These are phyloP conservation scores for Nepenthes alata DNA, from an alignment of 179 eudicot species.

Conservation along the genomic window DNA sequence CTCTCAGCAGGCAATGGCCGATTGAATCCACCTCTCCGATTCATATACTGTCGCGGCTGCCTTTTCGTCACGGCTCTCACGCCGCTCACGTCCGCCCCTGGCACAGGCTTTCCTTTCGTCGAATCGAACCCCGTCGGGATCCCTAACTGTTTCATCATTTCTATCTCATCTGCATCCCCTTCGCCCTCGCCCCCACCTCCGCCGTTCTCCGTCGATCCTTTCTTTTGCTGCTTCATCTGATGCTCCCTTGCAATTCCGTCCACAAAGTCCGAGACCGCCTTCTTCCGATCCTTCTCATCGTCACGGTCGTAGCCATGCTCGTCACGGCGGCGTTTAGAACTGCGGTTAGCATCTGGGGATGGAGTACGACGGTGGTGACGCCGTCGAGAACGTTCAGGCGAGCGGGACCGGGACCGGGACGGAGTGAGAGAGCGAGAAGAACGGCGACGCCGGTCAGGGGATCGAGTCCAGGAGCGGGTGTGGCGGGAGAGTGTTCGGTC, in stretches of 20 bases:
- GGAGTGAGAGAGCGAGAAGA: constrained; percentile 19
- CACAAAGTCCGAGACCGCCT: constrained; percentile 29
- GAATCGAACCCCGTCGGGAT: constrained; percentile 70
- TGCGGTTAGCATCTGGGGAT: constrained; percentile 29
- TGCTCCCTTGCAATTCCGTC: constrained; percentile 41
- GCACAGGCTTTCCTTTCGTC: constrained; percentile 68
- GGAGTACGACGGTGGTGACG: constrained; percentile 25
- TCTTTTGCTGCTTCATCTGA: constrained; percentile 17
- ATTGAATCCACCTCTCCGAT: constrained; percentile 61
- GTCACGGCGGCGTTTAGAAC: constrained; percentile 30
- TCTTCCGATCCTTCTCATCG: constrained; percentile 21
- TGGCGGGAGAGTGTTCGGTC: constrained; percentile 42
- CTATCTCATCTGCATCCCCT: constrained; percentile 42
- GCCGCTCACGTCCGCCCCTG: constrained; percentile 63
- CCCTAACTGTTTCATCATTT: constrained; percentile 75
- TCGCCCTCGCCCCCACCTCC: constrained; percentile 7
- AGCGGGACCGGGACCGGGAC: constrained; percentile 26
- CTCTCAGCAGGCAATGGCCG: constrained; percentile 60
- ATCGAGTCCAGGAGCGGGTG: constrained; percentile 34
- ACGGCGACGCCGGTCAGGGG: constrained; percentile 32
- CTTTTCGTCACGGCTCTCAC: constrained; percentile 53
- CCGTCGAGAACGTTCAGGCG: constrained; percentile 29
- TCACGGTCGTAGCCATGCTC: constrained; percentile 15
- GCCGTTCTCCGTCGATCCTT: constrained; percentile 8
- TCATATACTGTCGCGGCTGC: constrained; percentile 72